phyloP scores from a whole-genome alignment of 192 early-diverging fungal genomes.

The Mortierella alpina region DNA sequence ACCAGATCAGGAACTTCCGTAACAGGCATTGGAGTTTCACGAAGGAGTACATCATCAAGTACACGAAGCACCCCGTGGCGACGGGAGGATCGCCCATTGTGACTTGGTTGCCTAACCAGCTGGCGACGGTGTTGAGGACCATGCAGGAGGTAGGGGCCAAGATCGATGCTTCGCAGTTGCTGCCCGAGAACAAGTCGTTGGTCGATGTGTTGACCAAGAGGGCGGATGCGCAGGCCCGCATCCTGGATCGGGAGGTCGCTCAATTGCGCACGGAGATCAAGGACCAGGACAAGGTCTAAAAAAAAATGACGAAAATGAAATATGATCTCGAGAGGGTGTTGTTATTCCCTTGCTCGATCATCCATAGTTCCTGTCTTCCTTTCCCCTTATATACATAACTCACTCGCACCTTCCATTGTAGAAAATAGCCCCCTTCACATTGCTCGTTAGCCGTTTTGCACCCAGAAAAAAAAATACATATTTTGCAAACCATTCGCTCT shows the following conservation, averaged over 20 bases:
- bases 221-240: constrained; percentile 70
- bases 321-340: background rate
- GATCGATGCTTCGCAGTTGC: constrained; percentile 67
- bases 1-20: constrained; percentile 86
- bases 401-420: too few species aligned
- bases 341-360: too few species aligned
- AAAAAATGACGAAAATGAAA: background rate
- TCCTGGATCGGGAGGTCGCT: constrained; percentile 75
- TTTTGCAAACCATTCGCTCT: too few species aligned
- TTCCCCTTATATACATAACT: too few species aligned
- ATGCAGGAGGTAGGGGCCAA: constrained; percentile 68
- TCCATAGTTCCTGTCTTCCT: too few species aligned
- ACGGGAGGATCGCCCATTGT: constrained; percentile 80
- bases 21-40: constrained; percentile 91
- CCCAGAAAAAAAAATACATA: too few species aligned
- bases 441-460: too few species aligned
- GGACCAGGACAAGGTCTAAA: constrained; percentile 54
- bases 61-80: constrained; percentile 78
- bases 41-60: constrained; percentile 86
- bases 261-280: constrained; percentile 54
- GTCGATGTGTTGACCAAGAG: constrained; percentile 69
- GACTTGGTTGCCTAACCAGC: constrained; percentile 80
- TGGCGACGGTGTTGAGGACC: constrained; percentile 66
- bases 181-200: constrained; percentile 66
- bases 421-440: too few species aligned